Percentiles rank a stretch among this genome's conserved stretches.
phyloP scores from a whole-genome alignment of 2,329 filamentous ascomycete genomes.

The Calonectria naviculata region DNA sequence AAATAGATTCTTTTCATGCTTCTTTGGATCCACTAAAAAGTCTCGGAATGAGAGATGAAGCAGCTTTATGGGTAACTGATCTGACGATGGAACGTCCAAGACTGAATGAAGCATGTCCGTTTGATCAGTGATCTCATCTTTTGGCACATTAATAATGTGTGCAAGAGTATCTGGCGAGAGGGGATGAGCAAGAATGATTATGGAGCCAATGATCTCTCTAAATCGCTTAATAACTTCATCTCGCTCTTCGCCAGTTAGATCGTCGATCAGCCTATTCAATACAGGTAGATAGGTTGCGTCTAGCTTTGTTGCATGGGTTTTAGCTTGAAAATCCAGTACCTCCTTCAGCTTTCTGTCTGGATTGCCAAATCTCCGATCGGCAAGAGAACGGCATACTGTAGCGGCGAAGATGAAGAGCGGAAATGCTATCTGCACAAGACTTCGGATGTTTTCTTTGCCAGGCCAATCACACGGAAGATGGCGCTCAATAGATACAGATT shows the following conservation, averaged over 20 bases:
- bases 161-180: conserved; percentile 40
- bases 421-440: conserved; percentile 14
- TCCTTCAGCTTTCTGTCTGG: conserved; percentile 32
- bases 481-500: not conserved
- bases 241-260: not conserved
- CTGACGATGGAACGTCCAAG: not conserved
- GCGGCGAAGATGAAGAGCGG: conserved; percentile 36
- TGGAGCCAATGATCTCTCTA: not conserved
- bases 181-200: conserved; percentile 40
- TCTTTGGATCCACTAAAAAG: conserved; percentile 47
- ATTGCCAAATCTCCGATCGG: conserved; percentile 1
- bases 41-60: conserved; percentile 48
- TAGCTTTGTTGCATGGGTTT: conserved; percentile 11
- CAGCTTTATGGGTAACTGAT: not conserved
- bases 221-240: conserved; percentile 17
- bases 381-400: conserved; percentile 35
- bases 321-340: conserved; percentile 29
- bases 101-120: conserved; percentile 33
- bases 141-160: conserved; percentile 18
- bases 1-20: conserved; percentile 42
- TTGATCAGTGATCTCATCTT: conserved; percentile 25
- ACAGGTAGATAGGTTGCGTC: conserved; percentile 21
- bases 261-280: conserved; percentile 6
- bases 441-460: not conserved
- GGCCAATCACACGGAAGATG: not conserved